A percentile compares a stretch with the other conserved stretches of the same genome.
Conservation (phyloP, 2,329 filamentous ascomycete species). For the Trichophyton simii region DNA sequence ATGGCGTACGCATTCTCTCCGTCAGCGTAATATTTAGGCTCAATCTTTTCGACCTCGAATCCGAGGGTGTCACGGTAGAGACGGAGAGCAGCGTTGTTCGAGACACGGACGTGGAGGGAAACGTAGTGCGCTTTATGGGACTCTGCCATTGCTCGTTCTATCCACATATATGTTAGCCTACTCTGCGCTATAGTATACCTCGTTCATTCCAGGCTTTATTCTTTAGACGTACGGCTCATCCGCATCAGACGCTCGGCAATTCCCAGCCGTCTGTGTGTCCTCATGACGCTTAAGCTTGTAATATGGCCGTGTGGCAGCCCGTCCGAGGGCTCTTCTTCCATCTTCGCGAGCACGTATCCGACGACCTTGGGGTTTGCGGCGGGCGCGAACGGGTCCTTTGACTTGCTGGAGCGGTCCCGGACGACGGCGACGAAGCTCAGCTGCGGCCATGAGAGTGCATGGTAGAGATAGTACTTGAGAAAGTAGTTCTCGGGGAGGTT, state of each 20-base stretch:
- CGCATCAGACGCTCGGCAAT: constrained; percentile 97
- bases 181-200: too few relatives aligned
- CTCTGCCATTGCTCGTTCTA: constrained; percentile 93
- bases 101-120: constrained; percentile 87
- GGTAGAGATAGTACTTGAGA: constrained; percentile 99
- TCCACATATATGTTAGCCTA: constrained; percentile 1
- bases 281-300: constrained; percentile 88
- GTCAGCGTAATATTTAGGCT: constrained; percentile 61
- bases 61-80: constrained; percentile 87
- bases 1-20: constrained; percentile 94
- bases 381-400: constrained; percentile 55
- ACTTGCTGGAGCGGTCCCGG: constrained; percentile 62
- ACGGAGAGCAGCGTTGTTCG: constrained; percentile 79
- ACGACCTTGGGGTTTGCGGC: constrained; percentile 68
- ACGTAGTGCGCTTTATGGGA: constrained; percentile 86
- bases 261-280: constrained; percentile 79
- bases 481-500: constrained; percentile 99
- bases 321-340: constrained; percentile 94
- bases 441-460: constrained; percentile 95
- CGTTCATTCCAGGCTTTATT: neutral
- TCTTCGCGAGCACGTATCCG: constrained; percentile 98
- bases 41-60: constrained; percentile 66
- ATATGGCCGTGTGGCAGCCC: constrained; percentile 92
- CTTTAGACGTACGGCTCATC: constrained; percentile 60
- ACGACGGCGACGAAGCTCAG: constrained; percentile 94